Percentiles rank a stretch among this genome's conserved stretches.
Evolutionary conservation across 2,329 filamentous ascomycete genomes (phyloP).

Genomic region (Blastomyces gilchristii): DNA sequence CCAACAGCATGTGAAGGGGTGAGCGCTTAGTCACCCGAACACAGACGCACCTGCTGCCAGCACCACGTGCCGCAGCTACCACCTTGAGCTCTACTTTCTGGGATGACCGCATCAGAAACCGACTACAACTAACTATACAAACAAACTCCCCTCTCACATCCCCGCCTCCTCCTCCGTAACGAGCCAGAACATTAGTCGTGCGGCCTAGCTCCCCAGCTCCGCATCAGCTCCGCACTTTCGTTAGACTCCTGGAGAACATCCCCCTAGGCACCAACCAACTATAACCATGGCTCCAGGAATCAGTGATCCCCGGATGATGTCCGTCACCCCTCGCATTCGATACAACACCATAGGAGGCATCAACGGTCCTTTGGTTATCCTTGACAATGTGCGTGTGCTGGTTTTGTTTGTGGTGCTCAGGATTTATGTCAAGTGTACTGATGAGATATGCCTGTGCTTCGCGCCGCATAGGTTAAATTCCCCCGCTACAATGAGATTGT

Average conservation of each 20-base stretch:
- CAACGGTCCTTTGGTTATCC: slow-evolving; percentile 93
- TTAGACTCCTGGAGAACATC: not conserved
- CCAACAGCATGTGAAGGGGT: too few species aligned
- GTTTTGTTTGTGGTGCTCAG: slow-evolving; percentile 2
- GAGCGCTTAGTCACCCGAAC: too few species aligned
- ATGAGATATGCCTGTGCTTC: not conserved
- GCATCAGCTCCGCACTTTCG: not conserved
- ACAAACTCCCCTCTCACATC: not conserved
- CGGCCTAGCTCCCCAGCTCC: not conserved
- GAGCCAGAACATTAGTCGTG: not conserved
- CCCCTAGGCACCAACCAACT: not conserved
- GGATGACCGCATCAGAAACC: not conserved
- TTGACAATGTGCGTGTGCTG: slow-evolving; percentile 68
- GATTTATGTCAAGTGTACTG: slow-evolving; percentile 7
- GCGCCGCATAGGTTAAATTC: slow-evolving; percentile 69
- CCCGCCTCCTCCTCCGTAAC: too few species aligned
- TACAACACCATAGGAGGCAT: slow-evolving; percentile 99
- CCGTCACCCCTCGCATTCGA: slow-evolving; percentile 61
- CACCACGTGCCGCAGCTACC: not conserved
- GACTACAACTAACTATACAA: not conserved
- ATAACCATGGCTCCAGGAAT: slow-evolving; percentile 32
- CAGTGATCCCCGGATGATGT: slow-evolving; percentile 39
- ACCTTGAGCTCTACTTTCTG: not conserved
- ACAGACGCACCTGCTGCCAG: not conserved
- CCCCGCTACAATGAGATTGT: slow-evolving; percentile 98